Base-by-base conservation (phyloP, 2,329 filamentous ascomycete species). In the Fusarium abutilonis region DNA sequence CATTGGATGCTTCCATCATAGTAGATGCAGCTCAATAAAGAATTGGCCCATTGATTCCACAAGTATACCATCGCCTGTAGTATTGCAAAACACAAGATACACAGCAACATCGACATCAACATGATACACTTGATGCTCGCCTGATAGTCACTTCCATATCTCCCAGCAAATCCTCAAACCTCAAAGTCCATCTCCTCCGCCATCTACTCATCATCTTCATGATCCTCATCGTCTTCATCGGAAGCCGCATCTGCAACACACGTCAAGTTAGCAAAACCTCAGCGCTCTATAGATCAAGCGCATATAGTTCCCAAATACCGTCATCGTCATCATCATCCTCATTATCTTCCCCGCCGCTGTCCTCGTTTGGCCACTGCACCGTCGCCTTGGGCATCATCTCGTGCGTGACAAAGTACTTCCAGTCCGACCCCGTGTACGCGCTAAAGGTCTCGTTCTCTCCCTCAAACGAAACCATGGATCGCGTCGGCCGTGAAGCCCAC, bases 361-460 rank as follows among this genome's bases (percentile, higher is more conserved):
- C 48, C 4, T 69, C 55, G 3, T 10, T 28, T 11, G 38, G 29
- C 47, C 59, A 62, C 4, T 42, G 23, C 23, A 67, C 63, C 8
- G 54, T 28, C 4, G 73, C 14, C 38, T 57, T 51, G 7, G 69
- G 53, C 8, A 64, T 67, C 39, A 74, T 59, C 11, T 76, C 72
- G 19, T 58, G 40, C 9, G 66, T 69, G 2, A 77, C 62, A 52
- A 74, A 78, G 23, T 74, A 69, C 47, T 63, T 72, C 70, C 75
- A 76, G 40, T 78, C 75, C 1, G 70, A 56, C 2, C 78, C 77
- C 1, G 68, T 71, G 45, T 77, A 77, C 17, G 71, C 50, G 23
- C 23, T 26, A 26, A 8, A 26, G 23, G 23, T 11, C 66, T 58
- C 9, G 17, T 39, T 1, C 11, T 9, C 1, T 38, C 39, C 6